Conservation (phyloP, 2,329 filamentous ascomycete genomes). For the Penicillium concentricum region DNA sequence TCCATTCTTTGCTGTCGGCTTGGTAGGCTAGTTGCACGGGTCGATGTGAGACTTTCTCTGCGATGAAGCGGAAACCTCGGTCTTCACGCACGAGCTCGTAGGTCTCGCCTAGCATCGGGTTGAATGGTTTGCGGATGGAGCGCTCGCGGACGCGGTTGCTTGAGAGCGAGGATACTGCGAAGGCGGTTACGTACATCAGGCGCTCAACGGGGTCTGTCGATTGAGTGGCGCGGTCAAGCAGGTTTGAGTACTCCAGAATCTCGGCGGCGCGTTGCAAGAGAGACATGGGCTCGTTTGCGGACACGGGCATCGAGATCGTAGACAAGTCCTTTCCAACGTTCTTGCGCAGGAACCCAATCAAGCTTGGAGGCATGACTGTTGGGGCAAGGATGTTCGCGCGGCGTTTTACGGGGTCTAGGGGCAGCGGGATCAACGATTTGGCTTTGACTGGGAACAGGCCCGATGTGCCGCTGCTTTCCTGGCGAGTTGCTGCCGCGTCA, state of each 20-base stretch:
- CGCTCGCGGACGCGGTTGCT: slow-evolving; percentile 82
- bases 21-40: slow-evolving; percentile 92
- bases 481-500: slow-evolving; percentile 38
- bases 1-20: slow-evolving; percentile 83
- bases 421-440: slow-evolving; percentile 74
- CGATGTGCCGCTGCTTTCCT: slow-evolving; percentile 39
- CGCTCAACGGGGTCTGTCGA: slow-evolving; percentile 63
- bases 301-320: slow-evolving; percentile 96
- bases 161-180: slow-evolving; percentile 85
- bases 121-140: slow-evolving; percentile 93
- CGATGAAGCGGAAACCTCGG: slow-evolving; percentile 83
- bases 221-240: slow-evolving; percentile 72
- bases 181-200: slow-evolving; percentile 81
- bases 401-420: slow-evolving; percentile 65
- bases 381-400: slow-evolving; percentile 70
- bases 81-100: slow-evolving; percentile 89
- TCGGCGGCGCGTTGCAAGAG: slow-evolving; percentile 86
- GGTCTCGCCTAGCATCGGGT: slow-evolving; percentile 93
- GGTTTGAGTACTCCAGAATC: slow-evolving; percentile 82
- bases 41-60: slow-evolving; percentile 91
- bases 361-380: slow-evolving; percentile 77
- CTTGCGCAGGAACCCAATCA: slow-evolving; percentile 92
- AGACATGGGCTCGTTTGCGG: slow-evolving; percentile 89
- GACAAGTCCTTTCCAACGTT: slow-evolving; percentile 98
- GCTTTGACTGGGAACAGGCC: slow-evolving; percentile 71